Evolutionary conservation across 192 early-diverging fungal species (phyloP).

Genomic region (Backusella sp.): DNA sequence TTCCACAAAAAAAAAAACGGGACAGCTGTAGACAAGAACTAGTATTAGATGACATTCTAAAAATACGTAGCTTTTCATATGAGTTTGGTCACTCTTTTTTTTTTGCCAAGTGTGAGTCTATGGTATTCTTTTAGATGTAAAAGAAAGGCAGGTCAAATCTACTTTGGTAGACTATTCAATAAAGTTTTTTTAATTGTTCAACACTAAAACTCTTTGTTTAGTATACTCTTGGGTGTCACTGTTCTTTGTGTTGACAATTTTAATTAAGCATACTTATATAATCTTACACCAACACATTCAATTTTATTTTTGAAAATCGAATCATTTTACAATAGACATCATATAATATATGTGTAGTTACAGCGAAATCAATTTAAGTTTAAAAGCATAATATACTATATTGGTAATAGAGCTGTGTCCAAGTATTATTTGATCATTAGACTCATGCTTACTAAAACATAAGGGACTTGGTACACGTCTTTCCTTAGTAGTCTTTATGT

Average conservation of each 20-base stretch:
- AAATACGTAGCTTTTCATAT: not conserved
- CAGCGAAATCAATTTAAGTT: not conserved
- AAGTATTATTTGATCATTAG: not conserved
- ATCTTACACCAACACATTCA: not conserved
- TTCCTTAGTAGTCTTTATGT: not conserved
- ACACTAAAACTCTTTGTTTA: not conserved
- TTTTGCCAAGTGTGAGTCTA: not conserved
- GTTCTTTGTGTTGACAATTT: not conserved
- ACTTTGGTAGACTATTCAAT: no score
- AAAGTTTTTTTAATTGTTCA: no score
- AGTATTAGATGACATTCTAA: not conserved
- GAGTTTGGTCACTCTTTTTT: not conserved
- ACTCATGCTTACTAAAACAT: not conserved
- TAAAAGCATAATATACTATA: not conserved
- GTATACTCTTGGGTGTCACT: not conserved
- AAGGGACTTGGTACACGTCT: no score
- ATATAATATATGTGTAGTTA: no score
- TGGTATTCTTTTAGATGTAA: not conserved
- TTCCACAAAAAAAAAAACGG: not conserved
- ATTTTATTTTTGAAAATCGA: not conserved
- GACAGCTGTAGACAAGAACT: not conserved
- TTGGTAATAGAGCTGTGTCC: not conserved
- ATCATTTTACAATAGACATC: no score
- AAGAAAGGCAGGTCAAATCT: not conserved
- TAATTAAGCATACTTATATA: not conserved